These are phyloP conservation scores for Leishmania tropica DNA, from an alignment of 208 protist species.

Conservation along the genomic window DNA sequence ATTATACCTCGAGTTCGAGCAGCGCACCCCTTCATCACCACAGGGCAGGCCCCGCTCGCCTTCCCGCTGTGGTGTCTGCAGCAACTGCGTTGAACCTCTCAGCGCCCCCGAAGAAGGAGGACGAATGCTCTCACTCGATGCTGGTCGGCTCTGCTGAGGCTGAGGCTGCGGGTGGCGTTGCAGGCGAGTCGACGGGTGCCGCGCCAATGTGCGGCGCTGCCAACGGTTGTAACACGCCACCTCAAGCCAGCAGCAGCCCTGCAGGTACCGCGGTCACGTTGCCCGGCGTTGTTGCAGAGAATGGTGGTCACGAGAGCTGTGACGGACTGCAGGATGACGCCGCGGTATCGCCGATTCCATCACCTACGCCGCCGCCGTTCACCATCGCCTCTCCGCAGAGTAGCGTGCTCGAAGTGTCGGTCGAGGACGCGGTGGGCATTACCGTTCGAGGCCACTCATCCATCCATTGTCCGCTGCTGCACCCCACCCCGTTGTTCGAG, in stretches of 20 bases:
- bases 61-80: neutral
- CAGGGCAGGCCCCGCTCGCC: neutral
- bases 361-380: neutral
- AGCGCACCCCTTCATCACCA: neutral
- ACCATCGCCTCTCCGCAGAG: neutral
- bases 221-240: neutral
- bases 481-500: constrained; percentile 51
- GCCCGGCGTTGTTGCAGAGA: neutral
- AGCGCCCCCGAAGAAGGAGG: neutral
- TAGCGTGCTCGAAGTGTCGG: constrained; percentile 42
- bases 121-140: neutral
- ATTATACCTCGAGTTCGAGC: neutral
- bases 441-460: constrained; percentile 67
- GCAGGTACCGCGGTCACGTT: neutral
- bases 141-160: neutral
- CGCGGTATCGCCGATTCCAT: neutral
- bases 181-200: neutral
- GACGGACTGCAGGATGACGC: neutral
- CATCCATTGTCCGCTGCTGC: constrained; percentile 57
- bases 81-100: neutral
- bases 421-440: constrained; percentile 62
- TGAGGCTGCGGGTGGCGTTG: neutral
- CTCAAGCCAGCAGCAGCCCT: neutral
- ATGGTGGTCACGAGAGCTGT: neutral
- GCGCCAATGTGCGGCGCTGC: neutral